A percentile compares a stretch with the other conserved stretches of the same genome.
Evolutionary conservation across 1,284 basidiomycete genomes (phyloP).

Genomic region (Moesziomyces globuligerus): DNA sequence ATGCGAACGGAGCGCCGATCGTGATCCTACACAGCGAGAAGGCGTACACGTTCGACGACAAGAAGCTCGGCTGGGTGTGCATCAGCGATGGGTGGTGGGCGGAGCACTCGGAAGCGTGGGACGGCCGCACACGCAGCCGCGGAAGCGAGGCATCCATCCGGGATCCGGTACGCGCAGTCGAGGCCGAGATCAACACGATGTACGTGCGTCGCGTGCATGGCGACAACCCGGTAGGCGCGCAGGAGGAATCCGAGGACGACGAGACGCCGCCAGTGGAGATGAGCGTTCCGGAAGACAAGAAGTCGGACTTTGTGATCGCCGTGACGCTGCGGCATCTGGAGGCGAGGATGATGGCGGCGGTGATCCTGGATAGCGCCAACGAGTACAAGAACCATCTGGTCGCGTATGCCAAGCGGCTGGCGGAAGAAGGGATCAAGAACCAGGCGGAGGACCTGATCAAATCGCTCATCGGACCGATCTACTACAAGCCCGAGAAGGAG

Average conservation of each 20-base stretch:
- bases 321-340: conserved; percentile 62
- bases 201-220: conserved; percentile 43
- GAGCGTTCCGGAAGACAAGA: conserved; percentile 44
- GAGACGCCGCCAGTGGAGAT: conserved; percentile 31
- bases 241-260: conserved; percentile 38
- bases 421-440: conserved; percentile 60
- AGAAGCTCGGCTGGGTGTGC: conserved; percentile 51
- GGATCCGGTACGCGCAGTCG: conserved; percentile 58
- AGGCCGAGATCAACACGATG: conserved; percentile 59
- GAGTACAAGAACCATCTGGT: conserved; percentile 59
- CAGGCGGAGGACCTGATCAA: conserved; percentile 63
- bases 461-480: conserved; percentile 61
- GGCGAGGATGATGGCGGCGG: conserved; percentile 58
- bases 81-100: conserved; percentile 59
- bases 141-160: conserved; percentile 39
- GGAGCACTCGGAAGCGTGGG: conserved; percentile 59
- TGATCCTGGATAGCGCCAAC: conserved; percentile 55
- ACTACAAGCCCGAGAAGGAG: conserved; percentile 52
- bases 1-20: conserved; percentile 69
- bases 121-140: conserved; percentile 48
- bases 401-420: conserved; percentile 56
- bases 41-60: conserved; percentile 58
- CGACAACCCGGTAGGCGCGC: conserved; percentile 30
- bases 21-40: conserved; percentile 53
- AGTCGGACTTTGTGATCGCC: conserved; percentile 48